Conservation (phyloP, 345 rosid genomes). For the Physaria fendleri region DNA sequence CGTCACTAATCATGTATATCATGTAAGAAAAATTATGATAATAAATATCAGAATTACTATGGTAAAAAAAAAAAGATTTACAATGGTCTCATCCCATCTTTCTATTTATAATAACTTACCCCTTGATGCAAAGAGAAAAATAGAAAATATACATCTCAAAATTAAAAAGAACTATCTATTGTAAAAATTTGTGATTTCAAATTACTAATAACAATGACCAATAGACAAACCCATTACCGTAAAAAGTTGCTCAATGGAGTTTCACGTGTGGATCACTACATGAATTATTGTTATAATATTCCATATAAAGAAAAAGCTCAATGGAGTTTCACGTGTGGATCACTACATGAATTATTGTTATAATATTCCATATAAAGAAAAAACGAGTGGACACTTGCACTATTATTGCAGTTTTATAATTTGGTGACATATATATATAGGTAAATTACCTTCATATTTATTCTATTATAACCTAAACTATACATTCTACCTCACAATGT, state of each 20-base stretch:
- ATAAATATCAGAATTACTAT: too few relatives aligned
- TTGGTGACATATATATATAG: not conserved
- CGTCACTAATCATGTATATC: constrained; percentile 17
- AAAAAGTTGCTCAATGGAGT: constrained; percentile 9
- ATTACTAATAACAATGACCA: not conserved
- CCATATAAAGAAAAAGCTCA: too few relatives aligned
- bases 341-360: not conserved
- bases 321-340: constrained; percentile 23
- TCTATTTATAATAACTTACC: not conserved
- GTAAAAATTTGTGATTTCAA: too few relatives aligned
- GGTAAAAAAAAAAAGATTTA: too few relatives aligned
- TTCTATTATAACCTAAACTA: not conserved
- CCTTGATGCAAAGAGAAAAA: not conserved
- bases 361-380: constrained; percentile 1
- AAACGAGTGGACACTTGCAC: constrained; percentile 13
- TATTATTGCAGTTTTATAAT: not conserved
- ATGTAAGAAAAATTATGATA: too few relatives aligned
- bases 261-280: constrained; percentile 20
- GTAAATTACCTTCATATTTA: not conserved
- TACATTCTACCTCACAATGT: not conserved
- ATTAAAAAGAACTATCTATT: too few relatives aligned
- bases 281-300: too few relatives aligned
- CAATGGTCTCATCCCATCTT: not conserved
- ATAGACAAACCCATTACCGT: not conserved
- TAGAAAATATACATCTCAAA: too few relatives aligned